Base-by-base conservation (phyloP, 768 basidiomycete genomes). In the Kwoniella europaea region DNA sequence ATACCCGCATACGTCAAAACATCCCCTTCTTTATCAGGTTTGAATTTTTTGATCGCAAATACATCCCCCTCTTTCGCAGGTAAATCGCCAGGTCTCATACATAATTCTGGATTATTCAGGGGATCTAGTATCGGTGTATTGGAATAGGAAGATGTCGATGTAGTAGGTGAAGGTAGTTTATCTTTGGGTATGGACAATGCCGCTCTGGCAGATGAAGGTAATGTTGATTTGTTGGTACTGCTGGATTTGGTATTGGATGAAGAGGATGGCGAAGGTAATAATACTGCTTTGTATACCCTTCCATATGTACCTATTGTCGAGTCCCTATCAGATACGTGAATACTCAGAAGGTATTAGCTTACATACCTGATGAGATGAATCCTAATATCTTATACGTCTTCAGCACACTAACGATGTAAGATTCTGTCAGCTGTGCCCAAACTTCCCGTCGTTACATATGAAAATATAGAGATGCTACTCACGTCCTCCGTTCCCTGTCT, bases 41-140 rank as follows among this genome's bases (percentile, higher is more conserved):
- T 99, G 87, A 98, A 98, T 84, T 98, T 99, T 87, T 99, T 99
- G 86, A 99, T 98, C 6, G 97, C 97, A 76, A 94, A 91, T 58
- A 96, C 87, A 72, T 85, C 86, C 2, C 87, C 88, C 57, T 84
- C 82, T 53, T 90, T 89, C 16, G 83, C 85, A 20, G 79, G 79
- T 3, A 89, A 87, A 13, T 90, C 91, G 57, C 88, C 86, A 78
- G 91, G 91, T 79, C 90, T 88, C 58, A 84, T 85, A 53, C 77
- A 76, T 24, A 80, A 15, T 52, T 80, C 79, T 10, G 79, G 79
- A 63, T 80, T 77, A 73, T 75, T 42, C 71, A 82, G 13, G 10
- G 73, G 70, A 56, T 72, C 82, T 64, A 58, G 35, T 10, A 29
- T 35, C 10, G 18, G 24, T 56, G 58, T 41, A 54, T 55, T 55